A percentile compares a stretch with the other conserved stretches of the same genome.
Conservation (phyloP, 2,329 filamentous ascomycete genomes). For the Alternaria longipes region DNA sequence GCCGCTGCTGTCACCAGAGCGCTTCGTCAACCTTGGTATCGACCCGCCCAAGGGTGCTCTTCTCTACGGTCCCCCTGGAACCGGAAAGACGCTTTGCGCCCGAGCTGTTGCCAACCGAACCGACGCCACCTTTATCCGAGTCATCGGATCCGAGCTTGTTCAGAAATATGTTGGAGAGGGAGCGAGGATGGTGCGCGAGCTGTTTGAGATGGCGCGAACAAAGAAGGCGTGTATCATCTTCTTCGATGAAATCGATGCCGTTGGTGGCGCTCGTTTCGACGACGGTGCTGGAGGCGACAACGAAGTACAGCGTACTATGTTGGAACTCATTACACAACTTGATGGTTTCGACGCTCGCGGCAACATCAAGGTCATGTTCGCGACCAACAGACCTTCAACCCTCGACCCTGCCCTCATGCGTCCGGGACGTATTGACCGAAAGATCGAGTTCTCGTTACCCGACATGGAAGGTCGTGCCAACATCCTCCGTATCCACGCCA, state of each 20-base stretch:
- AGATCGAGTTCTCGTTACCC: slow-evolving; percentile 98
- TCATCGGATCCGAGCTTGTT: slow-evolving; percentile 96
- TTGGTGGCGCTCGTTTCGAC: slow-evolving; percentile 94
- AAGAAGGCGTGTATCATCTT: slow-evolving; percentile 99
- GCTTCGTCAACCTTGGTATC: slow-evolving; percentile 98
- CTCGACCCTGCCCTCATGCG: slow-evolving; percentile 97
- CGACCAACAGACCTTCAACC: slow-evolving; percentile 94
- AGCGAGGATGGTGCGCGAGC: slow-evolving; percentile 96
- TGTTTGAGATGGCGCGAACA: slow-evolving; percentile 99
- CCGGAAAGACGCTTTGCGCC: slow-evolving; percentile 98
- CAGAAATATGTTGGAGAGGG: slow-evolving; percentile 99
- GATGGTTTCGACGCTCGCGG: slow-evolving; percentile 96
- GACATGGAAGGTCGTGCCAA: slow-evolving; percentile 97
- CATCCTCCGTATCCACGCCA: slow-evolving; percentile 97
- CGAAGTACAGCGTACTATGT: slow-evolving; percentile 96
- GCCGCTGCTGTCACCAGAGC: slow-evolving; percentile 93
- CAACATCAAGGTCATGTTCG: slow-evolving; percentile 99
- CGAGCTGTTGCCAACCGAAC: slow-evolving; percentile 97
- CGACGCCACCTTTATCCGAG: slow-evolving; percentile 97
- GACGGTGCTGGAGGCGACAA: slow-evolving; percentile 97
- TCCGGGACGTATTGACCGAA: slow-evolving; percentile 95
- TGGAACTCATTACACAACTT: slow-evolving; percentile 95
- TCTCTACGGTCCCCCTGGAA: slow-evolving; percentile 95
- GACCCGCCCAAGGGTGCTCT: slow-evolving; percentile 97
- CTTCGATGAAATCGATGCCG: slow-evolving; percentile 97